Conservation (phyloP, 2,329 filamentous ascomycete genomes). For the Xylariaceae sp. region DNA sequence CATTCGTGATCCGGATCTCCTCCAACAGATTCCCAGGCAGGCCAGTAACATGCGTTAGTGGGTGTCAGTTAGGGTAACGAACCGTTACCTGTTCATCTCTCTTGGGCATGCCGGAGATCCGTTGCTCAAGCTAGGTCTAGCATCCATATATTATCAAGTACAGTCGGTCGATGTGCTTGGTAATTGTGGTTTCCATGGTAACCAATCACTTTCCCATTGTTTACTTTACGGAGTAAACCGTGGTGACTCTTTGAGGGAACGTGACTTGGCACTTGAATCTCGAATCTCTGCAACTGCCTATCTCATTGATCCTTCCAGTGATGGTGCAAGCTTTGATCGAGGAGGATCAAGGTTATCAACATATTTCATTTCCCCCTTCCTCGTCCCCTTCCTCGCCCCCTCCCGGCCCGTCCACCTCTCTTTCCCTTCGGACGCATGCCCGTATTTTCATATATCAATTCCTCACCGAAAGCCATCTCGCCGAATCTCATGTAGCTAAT, state of each 20-base stretch:
- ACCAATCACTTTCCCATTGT: not conserved
- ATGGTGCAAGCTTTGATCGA: not conserved
- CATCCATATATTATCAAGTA: no score
- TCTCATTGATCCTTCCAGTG: not conserved
- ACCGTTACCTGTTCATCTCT: not conserved
- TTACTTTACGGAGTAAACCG: not conserved
- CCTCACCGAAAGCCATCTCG: constrained; percentile 73
- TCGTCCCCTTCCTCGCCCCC: constrained; percentile 18
- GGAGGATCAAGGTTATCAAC: not conserved
- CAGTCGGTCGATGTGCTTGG: no score
- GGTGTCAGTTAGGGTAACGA: no score
- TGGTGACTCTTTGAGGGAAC: not conserved
- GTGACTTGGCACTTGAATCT: not conserved
- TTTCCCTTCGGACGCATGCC: constrained; percentile 30
- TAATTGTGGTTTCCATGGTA: not conserved
- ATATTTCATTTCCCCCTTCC: constrained; percentile 2
- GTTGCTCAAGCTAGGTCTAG: no score
- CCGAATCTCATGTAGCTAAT: constrained; percentile 80
- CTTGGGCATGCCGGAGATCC: not conserved
- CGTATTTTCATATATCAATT: constrained; percentile 62
- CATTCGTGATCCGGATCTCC: not conserved
- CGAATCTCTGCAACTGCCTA: not conserved
- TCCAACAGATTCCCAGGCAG: not conserved
- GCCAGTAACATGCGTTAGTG: no score
- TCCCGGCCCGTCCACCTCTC: constrained; percentile 21